Percentiles rank a stretch among this genome's conserved stretches.
Conservation (phyloP, 2,329 filamentous ascomycete species). For the Rutstroemia sp. region DNA sequence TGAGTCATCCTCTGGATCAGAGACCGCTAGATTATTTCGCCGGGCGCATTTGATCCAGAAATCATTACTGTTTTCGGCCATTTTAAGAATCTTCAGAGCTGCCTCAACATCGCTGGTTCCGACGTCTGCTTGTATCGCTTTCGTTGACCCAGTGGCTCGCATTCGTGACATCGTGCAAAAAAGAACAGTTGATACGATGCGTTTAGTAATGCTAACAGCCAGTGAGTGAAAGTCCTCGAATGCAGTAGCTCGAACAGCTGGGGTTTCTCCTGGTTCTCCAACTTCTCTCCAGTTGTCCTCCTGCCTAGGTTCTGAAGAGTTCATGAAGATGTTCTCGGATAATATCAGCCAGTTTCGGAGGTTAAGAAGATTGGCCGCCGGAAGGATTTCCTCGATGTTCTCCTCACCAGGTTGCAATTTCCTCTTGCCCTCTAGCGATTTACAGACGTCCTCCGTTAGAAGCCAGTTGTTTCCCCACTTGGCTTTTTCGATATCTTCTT, state of each 20-base stretch:
- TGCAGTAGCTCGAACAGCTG: conserved; percentile 66
- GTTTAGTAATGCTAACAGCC: conserved; percentile 57
- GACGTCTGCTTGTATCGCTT: conserved; percentile 25
- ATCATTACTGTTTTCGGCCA: conserved; percentile 37
- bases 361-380: conserved; percentile 50
- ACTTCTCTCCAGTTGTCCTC: conserved; percentile 62
- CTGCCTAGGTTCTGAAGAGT: conserved; percentile 43
- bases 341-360: conserved; percentile 54
- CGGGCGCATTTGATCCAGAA: conserved; percentile 47
- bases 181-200: conserved; percentile 61
- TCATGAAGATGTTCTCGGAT: conserved; percentile 69
- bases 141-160: conserved; percentile 35
- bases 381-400: conserved; percentile 31
- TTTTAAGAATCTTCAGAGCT: conserved; percentile 45
- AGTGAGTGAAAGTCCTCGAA: conserved; percentile 71
- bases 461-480: conserved; percentile 60
- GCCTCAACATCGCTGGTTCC: conserved; percentile 37
- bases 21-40: conserved; percentile 44
- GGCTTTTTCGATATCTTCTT: conserved; percentile 50
- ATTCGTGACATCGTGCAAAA: conserved; percentile 66
- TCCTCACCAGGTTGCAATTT: conserved; percentile 19
- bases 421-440: conserved; percentile 17
- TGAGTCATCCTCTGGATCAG: conserved; percentile 27
- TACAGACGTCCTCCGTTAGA: conserved; percentile 37
- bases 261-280: conserved; percentile 44